Percentiles rank a stretch among this genome's conserved stretches.
Conservation (phyloP, 371 early-diverging fungal genomes). For the Cokeromyces recurvatus region DNA sequence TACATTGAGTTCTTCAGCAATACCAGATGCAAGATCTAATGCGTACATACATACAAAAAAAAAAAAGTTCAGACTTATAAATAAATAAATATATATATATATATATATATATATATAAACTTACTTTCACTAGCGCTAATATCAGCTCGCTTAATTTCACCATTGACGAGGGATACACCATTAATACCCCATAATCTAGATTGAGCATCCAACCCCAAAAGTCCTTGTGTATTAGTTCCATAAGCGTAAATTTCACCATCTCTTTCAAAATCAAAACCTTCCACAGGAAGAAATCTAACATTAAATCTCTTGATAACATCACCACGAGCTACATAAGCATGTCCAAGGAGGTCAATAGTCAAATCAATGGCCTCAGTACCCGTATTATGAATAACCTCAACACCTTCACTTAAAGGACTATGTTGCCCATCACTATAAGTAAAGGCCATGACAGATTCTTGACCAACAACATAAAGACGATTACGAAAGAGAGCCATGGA, state of each 20-base stretch:
- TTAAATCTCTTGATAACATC: conserved; percentile 43
- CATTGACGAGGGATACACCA: conserved; percentile 5
- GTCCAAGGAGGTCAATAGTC: conserved; percentile 36
- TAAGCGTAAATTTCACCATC: conserved; percentile 34
- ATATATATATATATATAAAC: background rate
- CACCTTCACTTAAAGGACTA: conserved; percentile 19
- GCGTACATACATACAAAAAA: too few relatives aligned
- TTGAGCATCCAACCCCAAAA: conserved; percentile 41
- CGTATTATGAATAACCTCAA: conserved; percentile 23
- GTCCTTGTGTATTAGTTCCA: conserved; percentile 35
- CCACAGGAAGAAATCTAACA: conserved; percentile 24
- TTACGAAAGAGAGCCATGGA: conserved; percentile 20
- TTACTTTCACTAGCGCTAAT: conserved; percentile 7
- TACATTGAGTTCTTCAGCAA: conserved; percentile 39
- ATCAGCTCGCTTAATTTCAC: conserved; percentile 2
- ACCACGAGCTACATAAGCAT: conserved; percentile 29
- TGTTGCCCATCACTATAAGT: conserved; percentile 45
- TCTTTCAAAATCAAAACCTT: conserved; percentile 32
- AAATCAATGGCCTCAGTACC: conserved; percentile 23
- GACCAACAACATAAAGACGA: conserved; percentile 27
- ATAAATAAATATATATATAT: background rate
- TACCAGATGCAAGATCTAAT: conserved; percentile 22
- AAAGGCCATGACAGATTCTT: conserved; percentile 29
- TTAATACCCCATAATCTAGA: conserved; percentile 42
- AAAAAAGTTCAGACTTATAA: background rate